Evolutionary conservation across 805 yeast genomes (phyloP), one percentile per base, ranked within the genome.

Genomic region (Candida taoyuanica): DNA sequence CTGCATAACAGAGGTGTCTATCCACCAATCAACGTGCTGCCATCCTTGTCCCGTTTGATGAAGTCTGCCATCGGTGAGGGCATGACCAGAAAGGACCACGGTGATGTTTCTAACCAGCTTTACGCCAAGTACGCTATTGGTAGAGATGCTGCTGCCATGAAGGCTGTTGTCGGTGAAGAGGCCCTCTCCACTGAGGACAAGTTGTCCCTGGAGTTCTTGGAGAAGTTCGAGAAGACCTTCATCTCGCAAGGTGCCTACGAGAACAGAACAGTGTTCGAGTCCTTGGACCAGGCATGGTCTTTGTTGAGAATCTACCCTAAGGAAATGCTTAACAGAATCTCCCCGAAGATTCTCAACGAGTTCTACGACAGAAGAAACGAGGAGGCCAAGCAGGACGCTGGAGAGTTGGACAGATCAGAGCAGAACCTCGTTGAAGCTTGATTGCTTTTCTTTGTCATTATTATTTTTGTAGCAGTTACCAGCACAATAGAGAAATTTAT

Each of bases 31-130:
- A 93, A 93, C 62, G 99, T 93, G 31, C 76, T 93, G 62, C 99
- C 99, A 41, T 89, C 98, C 5, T 76, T 93, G 60, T 87, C 97
- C 41, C 87, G 99, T 73, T 79, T 93, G 65, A 93, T 93, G 99
- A 93, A 93, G 74, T 83, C 95, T 47, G 99, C 99, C 55, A 93
- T 93, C 68, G 99, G 99, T 71, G 98, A 94, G 68, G 98, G 98
- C 61, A 89, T 91, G 96, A 93, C 99, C 43, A 83, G 99, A 73
- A 91, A 91, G 69, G 99, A 93, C 65, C 99, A 93, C 62, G 96
- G 98, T 69, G 99, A 93, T 71, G 98, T 93, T 46, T 91, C 98
- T 21, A 93, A 93, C 73, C 99, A 93, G 74, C 76, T 93, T 60
- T 93, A 93, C 62, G 99, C 99, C 57, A 93, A 93, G 68, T 93